phyloP scores from a whole-genome alignment of 179 eudicot species.

The Carnegiea gigantea region DNA sequence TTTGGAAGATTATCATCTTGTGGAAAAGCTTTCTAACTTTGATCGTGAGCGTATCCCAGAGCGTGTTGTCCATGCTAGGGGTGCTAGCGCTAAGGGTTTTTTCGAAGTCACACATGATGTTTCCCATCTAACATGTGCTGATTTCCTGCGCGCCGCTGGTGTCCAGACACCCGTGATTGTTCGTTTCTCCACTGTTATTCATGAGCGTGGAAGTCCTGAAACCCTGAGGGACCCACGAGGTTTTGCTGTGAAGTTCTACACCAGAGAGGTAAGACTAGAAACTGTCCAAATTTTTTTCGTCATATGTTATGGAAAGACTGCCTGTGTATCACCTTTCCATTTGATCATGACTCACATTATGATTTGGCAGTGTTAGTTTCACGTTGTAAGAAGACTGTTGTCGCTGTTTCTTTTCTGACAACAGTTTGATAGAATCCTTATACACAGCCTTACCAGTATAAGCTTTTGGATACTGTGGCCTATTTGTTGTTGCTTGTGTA shows the following conservation, averaged over 20 bases:
- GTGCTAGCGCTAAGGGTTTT: conserved; percentile 57
- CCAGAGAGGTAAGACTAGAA: conserved; percentile 37
- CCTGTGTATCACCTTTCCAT: background rate
- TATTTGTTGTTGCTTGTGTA: background rate
- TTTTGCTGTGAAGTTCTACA: conserved; percentile 58
- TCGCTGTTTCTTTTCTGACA: background rate
- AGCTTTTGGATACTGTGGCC: background rate
- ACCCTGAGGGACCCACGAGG: conserved; percentile 54
- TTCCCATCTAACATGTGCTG: conserved; percentile 52
- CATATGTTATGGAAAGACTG: background rate
- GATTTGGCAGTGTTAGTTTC: background rate
- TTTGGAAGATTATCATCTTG: conserved; percentile 51
- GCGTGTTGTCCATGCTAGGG: conserved; percentile 60
- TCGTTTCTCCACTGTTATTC: conserved; percentile 55
- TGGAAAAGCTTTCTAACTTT: conserved; percentile 53
- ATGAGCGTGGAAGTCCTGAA: conserved; percentile 58
- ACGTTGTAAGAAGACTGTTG: background rate
- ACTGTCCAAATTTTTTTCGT: background rate
- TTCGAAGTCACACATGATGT: conserved; percentile 51
- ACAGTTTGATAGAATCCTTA: background rate
- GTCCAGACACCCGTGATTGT: conserved; percentile 56
- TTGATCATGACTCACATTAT: too few relatives aligned
- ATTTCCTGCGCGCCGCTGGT: conserved; percentile 48
- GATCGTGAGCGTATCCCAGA: conserved; percentile 54
- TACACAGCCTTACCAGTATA: background rate